These are phyloP conservation scores for Stachybotrys chartarum DNA, from an alignment of 2,329 filamentous ascomycete genomes.

Conservation along the genomic window DNA sequence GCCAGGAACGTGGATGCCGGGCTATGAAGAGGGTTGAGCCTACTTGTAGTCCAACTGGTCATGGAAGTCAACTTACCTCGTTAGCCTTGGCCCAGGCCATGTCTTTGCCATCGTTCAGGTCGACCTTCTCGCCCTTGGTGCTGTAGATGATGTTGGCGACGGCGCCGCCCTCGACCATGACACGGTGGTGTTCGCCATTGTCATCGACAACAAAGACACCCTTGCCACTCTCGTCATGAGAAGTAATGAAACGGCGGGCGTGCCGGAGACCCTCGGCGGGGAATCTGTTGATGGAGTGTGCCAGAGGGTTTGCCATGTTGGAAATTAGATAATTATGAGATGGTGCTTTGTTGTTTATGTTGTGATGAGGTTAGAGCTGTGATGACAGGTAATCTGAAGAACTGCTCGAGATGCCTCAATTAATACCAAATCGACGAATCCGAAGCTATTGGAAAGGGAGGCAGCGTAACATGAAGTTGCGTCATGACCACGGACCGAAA, in stretches of 20 bases:
- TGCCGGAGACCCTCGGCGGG: constrained; percentile 4
- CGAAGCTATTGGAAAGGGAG: too few species aligned
- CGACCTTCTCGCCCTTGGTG: constrained; percentile 14
- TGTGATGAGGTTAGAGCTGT: not conserved
- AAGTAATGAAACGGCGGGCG: constrained; percentile 8
- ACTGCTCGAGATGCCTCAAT: too few species aligned
- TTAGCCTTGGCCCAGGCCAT: constrained; percentile 9
- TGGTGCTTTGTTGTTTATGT: not conserved
- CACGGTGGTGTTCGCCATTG: constrained; percentile 16
- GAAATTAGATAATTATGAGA: too few species aligned
- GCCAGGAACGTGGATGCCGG: not conserved
- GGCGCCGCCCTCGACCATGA: constrained; percentile 14
- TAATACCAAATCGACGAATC: too few species aligned
- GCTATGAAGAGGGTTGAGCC: not conserved
- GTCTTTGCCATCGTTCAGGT: constrained; percentile 14
- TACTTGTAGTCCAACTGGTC: not conserved
- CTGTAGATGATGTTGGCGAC: constrained; percentile 19
- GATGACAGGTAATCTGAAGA: too few species aligned
- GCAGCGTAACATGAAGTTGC: too few species aligned
- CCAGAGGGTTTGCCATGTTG: not conserved
- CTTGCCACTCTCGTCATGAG: constrained; percentile 13
- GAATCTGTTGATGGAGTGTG: not conserved
- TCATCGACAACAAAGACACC: constrained; percentile 16
- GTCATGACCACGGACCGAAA: too few species aligned
- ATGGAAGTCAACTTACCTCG: not conserved